Evolutionary conservation across 2,329 filamentous ascomycete species (phyloP).

Genomic region (Penicillium janthinellum): DNA sequence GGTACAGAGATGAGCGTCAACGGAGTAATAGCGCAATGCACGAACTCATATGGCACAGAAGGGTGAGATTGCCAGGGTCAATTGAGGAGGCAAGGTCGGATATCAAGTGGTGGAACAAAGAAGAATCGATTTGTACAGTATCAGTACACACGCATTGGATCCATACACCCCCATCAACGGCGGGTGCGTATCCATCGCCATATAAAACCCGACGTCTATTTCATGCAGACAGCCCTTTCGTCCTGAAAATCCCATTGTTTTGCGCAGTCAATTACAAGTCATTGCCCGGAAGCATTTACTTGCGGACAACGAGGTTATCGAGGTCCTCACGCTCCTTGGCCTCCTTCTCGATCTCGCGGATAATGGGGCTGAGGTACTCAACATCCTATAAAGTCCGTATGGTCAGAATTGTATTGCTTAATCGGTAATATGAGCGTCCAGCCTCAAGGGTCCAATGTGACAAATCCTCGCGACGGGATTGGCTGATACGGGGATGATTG

Average conservation of each 20-base stretch:
- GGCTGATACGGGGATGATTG: slow-evolving; percentile 30
- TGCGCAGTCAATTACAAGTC: slow-evolving; percentile 24
- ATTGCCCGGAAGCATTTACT: slow-evolving; percentile 33
- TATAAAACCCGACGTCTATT: slow-evolving; percentile 27
- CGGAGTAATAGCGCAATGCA: no score
- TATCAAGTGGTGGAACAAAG: slow-evolving; percentile 23
- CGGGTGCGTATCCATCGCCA: slow-evolving; percentile 26
- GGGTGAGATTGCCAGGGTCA: background rate
- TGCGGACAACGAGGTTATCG: slow-evolving; percentile 65
- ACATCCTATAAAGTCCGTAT: slow-evolving; percentile 55
- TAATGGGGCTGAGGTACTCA: slow-evolving; percentile 67
- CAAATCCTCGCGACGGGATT: slow-evolving; percentile 43
- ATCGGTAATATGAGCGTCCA: background rate
- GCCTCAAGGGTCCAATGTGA: slow-evolving; percentile 23
- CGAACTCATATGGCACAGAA: no score
- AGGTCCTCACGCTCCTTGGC: slow-evolving; percentile 67
- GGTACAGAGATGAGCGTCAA: background rate
- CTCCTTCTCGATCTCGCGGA: slow-evolving; percentile 69
- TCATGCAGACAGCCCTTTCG: slow-evolving; percentile 20
- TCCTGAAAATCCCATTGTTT: slow-evolving; percentile 27
- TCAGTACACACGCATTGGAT: slow-evolving; percentile 38
- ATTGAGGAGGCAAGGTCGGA: background rate
- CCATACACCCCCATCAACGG: slow-evolving; percentile 29
- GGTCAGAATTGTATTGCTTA: slow-evolving; percentile 20
- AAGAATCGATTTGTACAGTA: slow-evolving; percentile 47